phyloP scores from a whole-genome alignment of 1,139 yeast genomes.

The Kodamaea derodonti region DNA sequence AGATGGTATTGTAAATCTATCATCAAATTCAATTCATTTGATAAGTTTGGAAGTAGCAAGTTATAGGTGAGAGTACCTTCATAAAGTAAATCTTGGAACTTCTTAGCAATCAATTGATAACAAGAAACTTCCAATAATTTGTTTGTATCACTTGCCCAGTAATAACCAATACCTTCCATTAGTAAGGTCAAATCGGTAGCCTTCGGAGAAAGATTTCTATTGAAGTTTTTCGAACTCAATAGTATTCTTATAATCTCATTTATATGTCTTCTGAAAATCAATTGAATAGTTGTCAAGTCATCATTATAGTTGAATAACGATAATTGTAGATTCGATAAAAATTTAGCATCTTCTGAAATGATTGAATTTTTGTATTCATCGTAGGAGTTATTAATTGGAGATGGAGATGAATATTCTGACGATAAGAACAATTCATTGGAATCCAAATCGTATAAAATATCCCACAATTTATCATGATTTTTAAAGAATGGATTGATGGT shows the following conservation, averaged over 20 bases:
- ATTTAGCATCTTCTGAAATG: slow-evolving; percentile 46
- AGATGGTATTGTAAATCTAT: slow-evolving; percentile 44
- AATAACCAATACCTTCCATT: slow-evolving; percentile 44
- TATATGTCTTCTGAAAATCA: slow-evolving; percentile 45
- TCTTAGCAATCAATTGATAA: slow-evolving; percentile 37
- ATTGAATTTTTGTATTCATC: slow-evolving; percentile 32
- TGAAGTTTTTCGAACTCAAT: slow-evolving; percentile 38
- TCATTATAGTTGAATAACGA: slow-evolving; percentile 46
- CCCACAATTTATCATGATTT: slow-evolving; percentile 55
- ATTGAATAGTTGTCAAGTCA: slow-evolving; percentile 45
- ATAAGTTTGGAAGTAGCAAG: slow-evolving; percentile 33
- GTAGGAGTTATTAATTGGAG: slow-evolving; percentile 4
- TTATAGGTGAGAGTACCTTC: slow-evolving; percentile 33
- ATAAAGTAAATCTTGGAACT: slow-evolving; percentile 35
- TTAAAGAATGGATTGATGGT: slow-evolving; percentile 67
- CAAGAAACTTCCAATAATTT: slow-evolving; percentile 42
- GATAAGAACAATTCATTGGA: slow-evolving; percentile 39
- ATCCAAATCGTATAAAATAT: slow-evolving; percentile 56
- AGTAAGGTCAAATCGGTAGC: slow-evolving; percentile 27
- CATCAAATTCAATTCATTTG: slow-evolving; percentile 43
- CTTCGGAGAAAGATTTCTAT: slow-evolving; percentile 14
- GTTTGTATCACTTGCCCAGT: slow-evolving; percentile 41
- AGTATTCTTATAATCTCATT: slow-evolving; percentile 43
- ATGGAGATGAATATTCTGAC: slow-evolving; percentile 9
- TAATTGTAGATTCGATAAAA: slow-evolving; percentile 42